phyloP scores from a whole-genome alignment of 2,329 filamentous ascomycete genomes.

The Trichocomaceae sp. region DNA sequence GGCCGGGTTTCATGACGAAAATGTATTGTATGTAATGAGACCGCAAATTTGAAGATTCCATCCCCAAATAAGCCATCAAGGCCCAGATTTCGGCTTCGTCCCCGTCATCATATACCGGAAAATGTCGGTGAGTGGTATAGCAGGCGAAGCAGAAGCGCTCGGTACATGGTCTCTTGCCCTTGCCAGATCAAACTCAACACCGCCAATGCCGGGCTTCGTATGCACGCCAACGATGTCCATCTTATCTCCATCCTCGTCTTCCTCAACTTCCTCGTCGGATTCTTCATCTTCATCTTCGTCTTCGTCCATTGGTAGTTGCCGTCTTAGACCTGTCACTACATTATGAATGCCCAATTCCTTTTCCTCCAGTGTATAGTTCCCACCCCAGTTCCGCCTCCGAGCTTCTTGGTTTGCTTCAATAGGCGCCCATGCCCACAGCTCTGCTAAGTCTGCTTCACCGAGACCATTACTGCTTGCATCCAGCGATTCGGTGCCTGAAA shows the following conservation, averaged over 20 bases:
- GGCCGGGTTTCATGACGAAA: background rate
- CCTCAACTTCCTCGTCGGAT: constrained; percentile 47
- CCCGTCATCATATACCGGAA: constrained; percentile 49
- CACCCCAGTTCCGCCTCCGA: constrained; percentile 47
- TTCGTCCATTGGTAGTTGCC: constrained; percentile 51
- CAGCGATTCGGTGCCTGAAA: constrained; percentile 23
- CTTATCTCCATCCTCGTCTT: constrained; percentile 33
- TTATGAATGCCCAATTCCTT: constrained; percentile 58
- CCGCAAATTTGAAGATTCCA: background rate
- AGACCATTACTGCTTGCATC: constrained; percentile 21
- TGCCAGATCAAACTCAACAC: constrained; percentile 31
- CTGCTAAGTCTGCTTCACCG: constrained; percentile 46
- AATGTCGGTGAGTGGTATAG: constrained; percentile 42
- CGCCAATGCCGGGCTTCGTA: constrained; percentile 25
- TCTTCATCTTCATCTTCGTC: constrained; percentile 48
- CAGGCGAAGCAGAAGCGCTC: constrained; percentile 19
- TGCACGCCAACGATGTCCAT: constrained; percentile 37
- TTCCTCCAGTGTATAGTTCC: constrained; percentile 67
- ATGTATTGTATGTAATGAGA: background rate
- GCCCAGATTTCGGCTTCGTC: constrained; percentile 23
- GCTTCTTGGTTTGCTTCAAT: constrained; percentile 43
- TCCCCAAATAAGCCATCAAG: background rate
- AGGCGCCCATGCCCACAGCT: constrained; percentile 55
- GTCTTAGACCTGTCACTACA: constrained; percentile 64
- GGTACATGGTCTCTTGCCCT: constrained; percentile 20